Base-by-base conservation (phyloP, 2,329 filamentous ascomycete species). In the Sphaceloma murrayae region DNA sequence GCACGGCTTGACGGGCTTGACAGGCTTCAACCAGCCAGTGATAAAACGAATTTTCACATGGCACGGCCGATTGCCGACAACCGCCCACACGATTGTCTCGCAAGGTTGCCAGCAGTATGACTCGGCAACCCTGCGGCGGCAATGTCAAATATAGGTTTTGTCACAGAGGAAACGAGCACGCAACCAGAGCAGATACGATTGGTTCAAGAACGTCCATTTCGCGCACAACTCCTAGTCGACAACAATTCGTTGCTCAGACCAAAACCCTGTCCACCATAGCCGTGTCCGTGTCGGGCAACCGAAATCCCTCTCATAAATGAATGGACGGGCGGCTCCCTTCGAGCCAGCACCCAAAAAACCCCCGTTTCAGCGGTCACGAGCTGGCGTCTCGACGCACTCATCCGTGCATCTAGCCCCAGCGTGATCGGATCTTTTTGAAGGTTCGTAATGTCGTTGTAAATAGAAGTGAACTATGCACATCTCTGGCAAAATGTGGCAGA, bases 371-470 rank as follows among this genome's bases (percentile, higher is more conserved):
- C n/a, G n/a, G n/a, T n/a, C n/a, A n/a, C n/a, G n/a, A n/a, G n/a
- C n/a, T n/a, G n/a, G n/a, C n/a, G n/a, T n/a, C n/a, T n/a, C n/a
- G n/a, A n/a, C n/a, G n/a, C n/a, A n/a, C n/a, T n/a, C n/a, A n/a
- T n/a, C n/a, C n/a, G n/a, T n/a, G n/a, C n/a, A n/a, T n/a, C n/a
- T n/a, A 34, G 13, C 6, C 11, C 4, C n/a, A 5, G 16, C 18
- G 13, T 10, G 31, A 14, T 34, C 10, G 13, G 10, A 34, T 13
- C 18, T 40, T 30, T 40, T 16, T 40, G 36, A 40, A 40, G 36
- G 47, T 45, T 45, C 47, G 38, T 46, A 26, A 38, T 13, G 30
- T 49, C 44, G 44, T 40, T 33, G 18, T 48, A 40, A 40, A 40
- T 30, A 29, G 36, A 40, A 40, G 36, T 40, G 36, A 40, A 40